Conservation (phyloP, 169 alveolate species). For the Cryptosporidium parvum region DNA sequence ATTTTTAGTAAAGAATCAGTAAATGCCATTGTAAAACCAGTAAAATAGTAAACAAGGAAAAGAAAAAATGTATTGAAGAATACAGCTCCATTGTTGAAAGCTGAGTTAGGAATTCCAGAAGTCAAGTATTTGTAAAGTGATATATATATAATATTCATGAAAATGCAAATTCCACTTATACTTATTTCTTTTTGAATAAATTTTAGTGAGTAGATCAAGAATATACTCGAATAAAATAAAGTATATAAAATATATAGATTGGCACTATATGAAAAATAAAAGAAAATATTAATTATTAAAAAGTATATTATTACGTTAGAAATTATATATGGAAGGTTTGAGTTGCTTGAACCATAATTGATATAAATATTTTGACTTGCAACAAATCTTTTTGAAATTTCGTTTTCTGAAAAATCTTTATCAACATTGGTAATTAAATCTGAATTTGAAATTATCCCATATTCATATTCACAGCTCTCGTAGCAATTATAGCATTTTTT, state of each 20-base stretch:
- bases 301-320: slow-evolving; percentile 44
- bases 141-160: slow-evolving; percentile 6
- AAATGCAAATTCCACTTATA: slow-evolving; percentile 13
- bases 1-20: background rate
- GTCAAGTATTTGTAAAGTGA: background rate
- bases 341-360: background rate
- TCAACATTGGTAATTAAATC: slow-evolving; percentile 15
- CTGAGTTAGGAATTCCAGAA: slow-evolving; percentile 1
- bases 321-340: slow-evolving; percentile 39
- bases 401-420: background rate
- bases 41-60: slow-evolving; percentile 27
- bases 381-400: background rate
- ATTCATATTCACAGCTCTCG: background rate
- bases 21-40: slow-evolving; percentile 30
- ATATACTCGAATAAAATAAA: slow-evolving; percentile 24
- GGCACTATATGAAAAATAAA: slow-evolving; percentile 25
- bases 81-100: background rate
- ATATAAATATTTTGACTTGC: background rate
- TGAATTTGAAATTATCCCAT: background rate
- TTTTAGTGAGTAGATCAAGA: slow-evolving; percentile 33
- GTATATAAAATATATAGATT: slow-evolving; percentile 33
- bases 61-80: slow-evolving; percentile 37
- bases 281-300: slow-evolving; percentile 48
- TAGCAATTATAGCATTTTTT: background rate
- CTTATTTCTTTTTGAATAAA: slow-evolving; percentile 29